Evolutionary conservation across 2,329 filamentous ascomycete species (phyloP), one percentile per base, ranked within the genome.

Genomic region (Ophiostoma angusticollis): DNA sequence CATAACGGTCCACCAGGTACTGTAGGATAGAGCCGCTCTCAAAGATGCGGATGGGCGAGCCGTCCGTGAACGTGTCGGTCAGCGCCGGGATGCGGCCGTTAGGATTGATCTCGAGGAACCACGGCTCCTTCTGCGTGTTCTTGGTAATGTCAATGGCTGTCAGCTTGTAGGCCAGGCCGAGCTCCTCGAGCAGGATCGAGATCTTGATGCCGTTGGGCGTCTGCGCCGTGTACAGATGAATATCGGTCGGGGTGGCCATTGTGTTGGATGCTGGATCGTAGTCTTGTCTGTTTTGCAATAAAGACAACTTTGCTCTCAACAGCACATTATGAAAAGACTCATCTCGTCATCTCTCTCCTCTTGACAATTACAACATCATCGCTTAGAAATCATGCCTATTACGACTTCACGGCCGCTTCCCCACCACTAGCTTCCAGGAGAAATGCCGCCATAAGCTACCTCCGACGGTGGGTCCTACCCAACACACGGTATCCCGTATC

Each of bases 141-240:
- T 82, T 81, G 46, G 58, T 63, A 43, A 93, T 70, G n/a, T 81
- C 70, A 51, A 93, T 77, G 31, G 71, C 66, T 37, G 79, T 71
- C 31, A 62, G 55, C 60, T 85, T 77, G 64, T 93, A 93, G n/a
- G 80, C 73, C 29, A 93, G 63, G 49, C 79, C 80, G 5, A 94
- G 70, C 62, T 93, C 86, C 61, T 93, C 85, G 13, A 95, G 65
- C 9, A 84, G 70, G 48, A 94, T 93, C 41, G 83, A 86, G 45
- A 84, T 74, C 59, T 93, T 94, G 68, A 91, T 81, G 47, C 86
- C 85, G 61, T 94, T 94, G 32, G 87, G 84, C 37, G 87, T 94
- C 53, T 78, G 72, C 11, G 72, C 69, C 11, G 85, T 93, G 64
- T 91, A 93, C 22, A 93, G 73, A 31, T 78, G 80, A 51, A 93